Base-by-base conservation (phyloP, 2,329 filamentous ascomycete species). In the Aspergillus phoenicis region DNA sequence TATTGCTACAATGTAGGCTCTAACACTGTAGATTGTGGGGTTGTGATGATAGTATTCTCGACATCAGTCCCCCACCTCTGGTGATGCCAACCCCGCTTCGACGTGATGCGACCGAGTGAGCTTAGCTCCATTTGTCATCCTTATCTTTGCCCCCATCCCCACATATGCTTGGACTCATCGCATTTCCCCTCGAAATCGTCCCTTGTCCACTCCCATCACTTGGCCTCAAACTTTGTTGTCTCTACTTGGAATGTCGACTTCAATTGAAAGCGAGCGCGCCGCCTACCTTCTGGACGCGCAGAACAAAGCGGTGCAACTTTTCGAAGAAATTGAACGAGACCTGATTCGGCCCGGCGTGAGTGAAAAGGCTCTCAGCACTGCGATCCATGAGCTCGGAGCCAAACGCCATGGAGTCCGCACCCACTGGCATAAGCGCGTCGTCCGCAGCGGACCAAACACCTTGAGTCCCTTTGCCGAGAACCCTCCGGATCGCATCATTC, bases 391-490 rank as follows among this genome's bases (percentile, higher is more conserved):
- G 38, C 74, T 83, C 0, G 80, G 78, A 41, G 63, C 70, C 8
- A 68, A 77, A 38, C 77, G 77, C n/a, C 73, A 82, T 68, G 75
- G 74, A 15, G 74, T 84, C 10, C 69, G 72, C 15, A 83, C 79
- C 2, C 80, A 84, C 62, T 84, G 82, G 82, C 82, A 84, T 70
- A 84, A 84, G 66, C 77, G 81, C 5, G 76, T 84, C 0, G 75
- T 84, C 36, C 73, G 82, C 7, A 82, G 79, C 62, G 82, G 82
- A 0, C 78, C 80, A 4, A 83, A 85, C 67, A 84, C 82, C 0
- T 64, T 84, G 4, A 62, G 69, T 1, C 82, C 82, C 0, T 84
- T 82, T 58, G 69, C 73, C 4, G 82, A 82, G 2, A 83, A 83
- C 65, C 81, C 82, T 0, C 80, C 81, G 0, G 81, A 84, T 62